phyloP scores from a whole-genome alignment of 805 yeast species.

The Metschnikowia borealis region DNA sequence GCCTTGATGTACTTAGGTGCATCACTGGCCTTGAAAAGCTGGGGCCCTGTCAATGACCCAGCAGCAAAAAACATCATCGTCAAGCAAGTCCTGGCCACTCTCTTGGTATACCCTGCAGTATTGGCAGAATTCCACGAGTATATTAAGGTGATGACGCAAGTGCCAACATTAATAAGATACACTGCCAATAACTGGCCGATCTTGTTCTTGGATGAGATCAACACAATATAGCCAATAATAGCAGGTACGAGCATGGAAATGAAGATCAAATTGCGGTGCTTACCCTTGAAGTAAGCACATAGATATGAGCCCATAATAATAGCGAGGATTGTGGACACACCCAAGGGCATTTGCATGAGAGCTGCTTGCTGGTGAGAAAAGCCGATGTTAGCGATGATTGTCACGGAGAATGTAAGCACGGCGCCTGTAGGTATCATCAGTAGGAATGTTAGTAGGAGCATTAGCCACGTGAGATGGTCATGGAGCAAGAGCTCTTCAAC shows the following conservation, averaged over 20 bases:
- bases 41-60: slow-evolving; percentile 26
- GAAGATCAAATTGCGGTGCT: slow-evolving; percentile 24
- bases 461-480: slow-evolving; percentile 50
- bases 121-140: slow-evolving; percentile 58
- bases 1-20: slow-evolving; percentile 11
- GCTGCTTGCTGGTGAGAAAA: slow-evolving; percentile 44
- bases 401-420: slow-evolving; percentile 49
- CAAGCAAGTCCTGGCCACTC: slow-evolving; percentile 18
- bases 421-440: slow-evolving; percentile 51
- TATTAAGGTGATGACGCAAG: slow-evolving; percentile 53
- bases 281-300: slow-evolving; percentile 21
- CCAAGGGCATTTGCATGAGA: slow-evolving; percentile 54
- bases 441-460: slow-evolving; percentile 41
- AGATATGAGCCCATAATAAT: slow-evolving; percentile 31
- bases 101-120: slow-evolving; percentile 28
- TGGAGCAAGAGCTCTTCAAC: slow-evolving; percentile 42
- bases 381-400: slow-evolving; percentile 51
- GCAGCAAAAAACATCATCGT: slow-evolving; percentile 19
- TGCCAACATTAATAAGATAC: slow-evolving; percentile 51
- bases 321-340: slow-evolving; percentile 36
- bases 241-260: slow-evolving; percentile 33
- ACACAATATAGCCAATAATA: slow-evolving; percentile 38
- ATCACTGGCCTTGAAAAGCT: slow-evolving; percentile 15
- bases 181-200: slow-evolving; percentile 48
- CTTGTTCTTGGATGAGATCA: slow-evolving; percentile 31